Evolutionary conservation across 2,329 filamentous ascomycete genomes (phyloP).

Genomic region (Lachnum nothofagi): DNA sequence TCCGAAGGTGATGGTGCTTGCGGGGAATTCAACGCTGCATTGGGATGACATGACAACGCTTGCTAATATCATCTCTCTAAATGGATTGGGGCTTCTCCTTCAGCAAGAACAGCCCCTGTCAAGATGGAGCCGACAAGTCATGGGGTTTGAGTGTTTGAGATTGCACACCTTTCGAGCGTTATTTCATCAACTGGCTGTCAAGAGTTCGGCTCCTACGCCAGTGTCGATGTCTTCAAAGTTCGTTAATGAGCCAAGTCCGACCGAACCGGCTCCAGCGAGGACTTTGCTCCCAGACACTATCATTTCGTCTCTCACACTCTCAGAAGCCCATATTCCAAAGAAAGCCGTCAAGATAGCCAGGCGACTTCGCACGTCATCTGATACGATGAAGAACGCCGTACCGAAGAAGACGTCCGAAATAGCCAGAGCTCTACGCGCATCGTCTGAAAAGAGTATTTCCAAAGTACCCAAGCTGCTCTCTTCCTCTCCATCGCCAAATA

Average conservation of each 20-base stretch:
- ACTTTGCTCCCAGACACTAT: neutral
- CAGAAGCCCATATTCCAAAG: neutral
- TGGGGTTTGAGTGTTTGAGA: slow-evolving; percentile 7
- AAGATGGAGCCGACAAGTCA: slow-evolving; percentile 3
- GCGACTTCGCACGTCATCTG: no score
- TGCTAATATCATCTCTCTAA: slow-evolving; percentile 6
- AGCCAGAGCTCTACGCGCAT: slow-evolving; percentile 1
- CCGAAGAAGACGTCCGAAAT: neutral
- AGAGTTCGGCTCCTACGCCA: neutral
- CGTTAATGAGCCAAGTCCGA: neutral
- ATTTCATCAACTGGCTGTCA: slow-evolving; percentile 1
- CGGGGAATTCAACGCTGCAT: slow-evolving; percentile 1
- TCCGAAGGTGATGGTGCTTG: slow-evolving; percentile 3
- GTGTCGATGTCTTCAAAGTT: slow-evolving; percentile 2
- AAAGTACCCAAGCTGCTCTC: slow-evolving; percentile 4
- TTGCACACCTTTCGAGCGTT: slow-evolving; percentile 5
- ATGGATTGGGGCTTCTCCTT: slow-evolving; percentile 5
- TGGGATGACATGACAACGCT: slow-evolving; percentile 8
- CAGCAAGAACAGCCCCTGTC: neutral
- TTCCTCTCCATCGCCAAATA: slow-evolving; percentile 5
- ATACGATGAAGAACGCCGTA: no score
- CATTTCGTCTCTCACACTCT: neutral
- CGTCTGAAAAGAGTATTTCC: slow-evolving; percentile 2
- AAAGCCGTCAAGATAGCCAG: neutral
- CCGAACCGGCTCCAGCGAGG: neutral